Base-by-base conservation (phyloP, 129 eudicot species). In the Saussurea involucrata region DNA sequence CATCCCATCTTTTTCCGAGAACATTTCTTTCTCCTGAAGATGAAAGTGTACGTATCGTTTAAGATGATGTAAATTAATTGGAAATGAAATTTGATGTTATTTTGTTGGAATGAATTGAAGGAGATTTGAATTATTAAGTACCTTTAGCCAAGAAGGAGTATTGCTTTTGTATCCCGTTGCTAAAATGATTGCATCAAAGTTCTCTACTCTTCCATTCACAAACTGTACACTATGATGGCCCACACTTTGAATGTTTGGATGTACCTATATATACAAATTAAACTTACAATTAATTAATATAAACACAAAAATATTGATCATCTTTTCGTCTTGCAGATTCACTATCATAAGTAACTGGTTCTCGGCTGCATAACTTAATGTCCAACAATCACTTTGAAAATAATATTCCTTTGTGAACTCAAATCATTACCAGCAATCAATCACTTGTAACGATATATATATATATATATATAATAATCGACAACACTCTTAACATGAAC, bases 121-220 rank as follows among this genome's bases (percentile, higher is more conserved):
- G 20, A 65, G 34, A 85, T 42, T n/a, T 18, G 29, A 44, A 2
- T 53, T 5, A 2, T 53, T 5, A 5, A 42, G 58, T 86, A 95
- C 98, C 97, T 95, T 89, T 89, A 95, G 87, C 98, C 98, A 95
- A 80, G 86, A 83, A 74, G 98, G 97, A 37, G 93, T 96, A 80
- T 95, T 95, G 96, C 98, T 94, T 87, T 87, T 91, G 81, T 94
- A 94, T 22, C 98, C 98, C 73, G 98, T 94, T 85, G 98, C 98
- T 58, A 95, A 81, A 71, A 95, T 88, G 81, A 95, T 91, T 69
- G 97, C 97, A 88, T 95, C 97, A 61, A 89, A 91, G 6, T 86
- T 78, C 86, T 87, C 97, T 76, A 61, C 36, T 79, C 75, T 81
- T 72, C 98, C 98, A 85, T 89, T 71, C 49, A 84, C 78, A 85